Evolutionary conservation across 2,329 filamentous ascomycete genomes (phyloP).

Genomic region (Verticillium alfalfae): DNA sequence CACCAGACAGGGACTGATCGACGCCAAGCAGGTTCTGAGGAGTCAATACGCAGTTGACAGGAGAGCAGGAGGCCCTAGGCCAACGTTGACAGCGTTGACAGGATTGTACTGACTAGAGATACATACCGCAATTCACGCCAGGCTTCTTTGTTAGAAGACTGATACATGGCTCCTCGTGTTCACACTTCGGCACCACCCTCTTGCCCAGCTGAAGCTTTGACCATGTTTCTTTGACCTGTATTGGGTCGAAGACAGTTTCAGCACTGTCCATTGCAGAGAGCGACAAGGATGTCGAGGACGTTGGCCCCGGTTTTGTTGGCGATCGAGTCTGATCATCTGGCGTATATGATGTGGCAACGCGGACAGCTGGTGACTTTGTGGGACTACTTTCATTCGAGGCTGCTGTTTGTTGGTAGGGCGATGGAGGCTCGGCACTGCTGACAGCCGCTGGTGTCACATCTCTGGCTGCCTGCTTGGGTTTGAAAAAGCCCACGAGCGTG

Average conservation of each 20-base stretch:
- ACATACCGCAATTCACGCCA: constrained; percentile 70
- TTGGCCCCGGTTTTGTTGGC: background rate
- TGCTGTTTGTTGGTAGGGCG: background rate
- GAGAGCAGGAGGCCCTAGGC: background rate
- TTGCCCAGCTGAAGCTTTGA: constrained; percentile 69
- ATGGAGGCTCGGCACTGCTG: background rate
- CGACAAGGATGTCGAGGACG: background rate
- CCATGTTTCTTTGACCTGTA: constrained; percentile 77
- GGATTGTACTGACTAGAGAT: background rate
- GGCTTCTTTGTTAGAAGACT: constrained; percentile 81
- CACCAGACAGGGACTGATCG: background rate
- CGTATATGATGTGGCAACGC: background rate
- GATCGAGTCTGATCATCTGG: background rate
- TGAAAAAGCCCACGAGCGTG: constrained; percentile 77
- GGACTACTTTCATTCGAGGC: background rate
- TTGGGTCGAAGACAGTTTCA: constrained; percentile 57
- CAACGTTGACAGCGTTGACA: background rate
- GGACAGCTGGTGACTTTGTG: background rate
- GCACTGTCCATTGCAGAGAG: constrained; percentile 7
- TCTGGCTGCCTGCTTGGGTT: constrained; percentile 38
- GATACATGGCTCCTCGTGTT: constrained; percentile 84
- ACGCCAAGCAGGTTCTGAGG: background rate
- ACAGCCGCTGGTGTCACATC: background rate
- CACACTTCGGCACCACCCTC: constrained; percentile 70
- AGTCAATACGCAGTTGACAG: background rate